These are phyloP conservation scores for Pythium brachiatum DNA, from an alignment of 352 stramenopile species.

Conservation along the genomic window DNA sequence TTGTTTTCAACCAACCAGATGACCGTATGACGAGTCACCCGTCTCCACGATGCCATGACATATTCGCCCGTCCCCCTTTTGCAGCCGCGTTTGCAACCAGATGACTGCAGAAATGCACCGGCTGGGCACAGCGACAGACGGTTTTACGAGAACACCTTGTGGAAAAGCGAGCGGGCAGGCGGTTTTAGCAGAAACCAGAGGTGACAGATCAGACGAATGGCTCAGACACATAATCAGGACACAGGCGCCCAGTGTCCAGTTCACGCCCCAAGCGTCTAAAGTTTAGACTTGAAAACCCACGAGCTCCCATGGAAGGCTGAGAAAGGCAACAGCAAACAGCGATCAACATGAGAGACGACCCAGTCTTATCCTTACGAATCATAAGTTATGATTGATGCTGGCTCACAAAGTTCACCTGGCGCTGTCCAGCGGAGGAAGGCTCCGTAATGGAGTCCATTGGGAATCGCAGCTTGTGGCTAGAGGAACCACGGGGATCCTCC, in stretches of 20 bases:
- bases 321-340: background rate
- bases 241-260: background rate
- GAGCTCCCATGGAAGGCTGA: background rate
- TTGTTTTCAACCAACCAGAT: slow-evolving; percentile 12
- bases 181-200: slow-evolving; percentile 4
- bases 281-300: no score
- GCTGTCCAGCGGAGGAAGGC: no score
- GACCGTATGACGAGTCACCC: background rate
- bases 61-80: background rate
- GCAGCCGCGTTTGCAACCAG: background rate
- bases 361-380: no score
- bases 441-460: no score
- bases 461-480: no score
- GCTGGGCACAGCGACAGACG: background rate
- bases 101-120: background rate
- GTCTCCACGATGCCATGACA: background rate
- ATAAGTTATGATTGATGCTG: no score
- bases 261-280: background rate
- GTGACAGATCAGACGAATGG: no score
- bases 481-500: no score
- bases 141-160: background rate
- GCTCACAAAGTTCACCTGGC: no score
- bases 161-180: background rate
- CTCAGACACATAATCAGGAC: background rate
- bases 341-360: no score